Conservation (phyloP, 257 asterid genomes). For the Penstemon davidsonii region DNA sequence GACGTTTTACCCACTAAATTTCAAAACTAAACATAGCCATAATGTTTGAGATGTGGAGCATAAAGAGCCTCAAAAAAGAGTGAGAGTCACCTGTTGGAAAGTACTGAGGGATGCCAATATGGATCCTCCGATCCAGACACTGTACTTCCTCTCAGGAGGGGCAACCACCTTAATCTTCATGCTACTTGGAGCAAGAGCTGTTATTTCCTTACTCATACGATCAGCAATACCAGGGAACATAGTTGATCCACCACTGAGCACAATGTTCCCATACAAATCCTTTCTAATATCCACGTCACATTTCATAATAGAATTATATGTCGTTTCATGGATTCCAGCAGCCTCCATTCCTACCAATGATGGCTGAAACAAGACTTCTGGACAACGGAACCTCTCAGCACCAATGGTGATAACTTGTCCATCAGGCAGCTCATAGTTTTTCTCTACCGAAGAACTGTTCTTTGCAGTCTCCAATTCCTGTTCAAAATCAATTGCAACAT, state of each 20-base stretch:
- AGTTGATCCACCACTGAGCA: slow-evolving; percentile 75
- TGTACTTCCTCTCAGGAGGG: slow-evolving; percentile 71
- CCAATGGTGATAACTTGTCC: slow-evolving; percentile 40
- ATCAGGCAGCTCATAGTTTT: slow-evolving; percentile 44
- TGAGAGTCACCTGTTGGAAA: slow-evolving; percentile 58
- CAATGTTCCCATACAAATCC: slow-evolving; percentile 66
- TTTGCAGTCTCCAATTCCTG: slow-evolving; percentile 43
- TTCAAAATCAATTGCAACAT: slow-evolving; percentile 43
- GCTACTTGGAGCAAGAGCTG: slow-evolving; percentile 66
- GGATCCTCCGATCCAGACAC: slow-evolving; percentile 79
- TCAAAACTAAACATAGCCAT: too few relatives aligned
- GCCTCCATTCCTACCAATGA: slow-evolving; percentile 45
- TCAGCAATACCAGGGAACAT: slow-evolving; percentile 76
- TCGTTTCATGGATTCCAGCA: slow-evolving; percentile 47
- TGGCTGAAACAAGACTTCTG: slow-evolving; percentile 45
- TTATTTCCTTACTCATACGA: slow-evolving; percentile 70
- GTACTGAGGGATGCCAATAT: slow-evolving; percentile 68
- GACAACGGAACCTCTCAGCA: slow-evolving; percentile 49
- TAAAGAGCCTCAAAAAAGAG: not conserved
- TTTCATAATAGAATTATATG: slow-evolving; percentile 61
- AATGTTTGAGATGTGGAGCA: too few relatives aligned
- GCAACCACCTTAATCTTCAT: slow-evolving; percentile 70
- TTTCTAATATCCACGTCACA: slow-evolving; percentile 57
- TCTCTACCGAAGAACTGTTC: slow-evolving; percentile 37
- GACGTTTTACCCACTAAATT: too few relatives aligned